These are phyloP conservation scores for Suillus plorans DNA, from an alignment of 768 basidiomycete species.

Conservation along the genomic window DNA sequence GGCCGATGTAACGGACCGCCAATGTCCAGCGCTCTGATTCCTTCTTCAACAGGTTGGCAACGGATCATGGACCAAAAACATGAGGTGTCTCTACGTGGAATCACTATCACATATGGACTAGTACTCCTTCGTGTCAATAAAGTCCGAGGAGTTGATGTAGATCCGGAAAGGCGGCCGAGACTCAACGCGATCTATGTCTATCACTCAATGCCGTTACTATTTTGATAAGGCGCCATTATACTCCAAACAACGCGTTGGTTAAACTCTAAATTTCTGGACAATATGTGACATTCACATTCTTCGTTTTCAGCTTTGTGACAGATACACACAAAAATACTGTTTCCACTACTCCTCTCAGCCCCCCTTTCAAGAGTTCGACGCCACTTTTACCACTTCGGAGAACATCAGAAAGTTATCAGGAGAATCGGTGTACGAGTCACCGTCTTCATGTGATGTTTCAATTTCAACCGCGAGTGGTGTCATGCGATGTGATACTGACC, in stretches of 20 bases:
- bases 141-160: conserved; percentile 1
- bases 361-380: not conserved
- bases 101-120: not conserved
- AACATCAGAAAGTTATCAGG: not conserved
- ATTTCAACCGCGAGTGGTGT: not conserved
- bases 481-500: not conserved
- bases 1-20: not conserved
- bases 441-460: not conserved
- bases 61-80: not conserved
- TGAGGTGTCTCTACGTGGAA: not conserved
- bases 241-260: not conserved
- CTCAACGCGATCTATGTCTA: not conserved
- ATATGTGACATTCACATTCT: too few species aligned
- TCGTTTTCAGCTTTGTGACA: not conserved
- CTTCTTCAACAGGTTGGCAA: not conserved
- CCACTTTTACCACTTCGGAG: not conserved
- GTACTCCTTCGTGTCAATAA: not conserved
- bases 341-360: not conserved
- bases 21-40: not conserved
- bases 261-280: not conserved
- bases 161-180: not conserved
- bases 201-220: not conserved
- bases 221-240: too few species aligned
- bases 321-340: not conserved
- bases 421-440: not conserved